Percentiles rank a stretch among this genome's conserved stretches.
Conservation (phyloP, 2,329 filamentous ascomycete genomes). For the Botrytis aclada region DNA sequence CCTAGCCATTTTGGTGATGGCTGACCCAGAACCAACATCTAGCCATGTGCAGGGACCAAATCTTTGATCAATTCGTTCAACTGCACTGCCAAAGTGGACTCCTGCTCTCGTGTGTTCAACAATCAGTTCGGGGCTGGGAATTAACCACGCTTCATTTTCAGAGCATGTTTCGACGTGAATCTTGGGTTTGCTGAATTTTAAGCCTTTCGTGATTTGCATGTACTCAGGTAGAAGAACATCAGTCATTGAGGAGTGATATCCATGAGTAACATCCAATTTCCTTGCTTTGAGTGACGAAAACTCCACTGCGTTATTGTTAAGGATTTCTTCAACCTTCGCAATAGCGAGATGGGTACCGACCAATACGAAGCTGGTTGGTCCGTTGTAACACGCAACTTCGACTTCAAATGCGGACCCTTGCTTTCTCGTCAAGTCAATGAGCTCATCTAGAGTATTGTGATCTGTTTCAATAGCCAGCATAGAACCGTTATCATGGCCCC, state of each 20-base stretch:
- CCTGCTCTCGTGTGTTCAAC: not conserved
- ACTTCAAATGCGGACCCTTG: not conserved
- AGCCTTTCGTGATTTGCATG: not conserved
- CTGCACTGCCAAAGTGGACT: not conserved
- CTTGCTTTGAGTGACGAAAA: not conserved
- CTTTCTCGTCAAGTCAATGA: not conserved
- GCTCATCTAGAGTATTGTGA: not conserved
- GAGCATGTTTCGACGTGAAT: not conserved
- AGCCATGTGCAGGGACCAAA: not conserved
- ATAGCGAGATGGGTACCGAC: not conserved
- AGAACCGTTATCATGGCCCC: not conserved
- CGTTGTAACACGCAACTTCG: not conserved
- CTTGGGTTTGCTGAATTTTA: not conserved
- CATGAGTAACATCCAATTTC: not conserved
- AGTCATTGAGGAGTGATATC: not conserved
- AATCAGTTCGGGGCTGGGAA: not conserved
- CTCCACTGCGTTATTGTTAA: not conserved
- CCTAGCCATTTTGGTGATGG: not conserved
- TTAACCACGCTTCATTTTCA: not conserved
- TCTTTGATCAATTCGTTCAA: not conserved
- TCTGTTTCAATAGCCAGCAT: not conserved
- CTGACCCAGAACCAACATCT: not conserved
- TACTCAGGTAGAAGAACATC: not conserved
- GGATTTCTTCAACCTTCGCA: not conserved
- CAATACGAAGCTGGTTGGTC: not conserved